Evolutionary conservation across 805 yeast species (phyloP).

Genomic region (Yarrowia sp.): DNA sequence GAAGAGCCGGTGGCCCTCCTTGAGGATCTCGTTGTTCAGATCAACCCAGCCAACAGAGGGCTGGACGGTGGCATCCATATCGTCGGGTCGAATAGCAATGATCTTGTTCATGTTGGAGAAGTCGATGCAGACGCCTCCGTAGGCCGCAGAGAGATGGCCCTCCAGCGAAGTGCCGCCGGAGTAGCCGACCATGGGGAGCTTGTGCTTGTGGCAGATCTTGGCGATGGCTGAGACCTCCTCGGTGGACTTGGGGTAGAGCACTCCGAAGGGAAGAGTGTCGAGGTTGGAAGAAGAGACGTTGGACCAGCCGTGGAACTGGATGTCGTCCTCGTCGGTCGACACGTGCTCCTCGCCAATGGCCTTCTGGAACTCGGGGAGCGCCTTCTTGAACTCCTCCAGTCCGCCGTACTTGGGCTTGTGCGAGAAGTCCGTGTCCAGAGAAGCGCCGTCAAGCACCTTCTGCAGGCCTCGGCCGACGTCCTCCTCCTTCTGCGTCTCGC

Average conservation of each 20-base stretch:
- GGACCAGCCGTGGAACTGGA: conserved; percentile 36
- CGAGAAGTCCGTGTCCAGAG: conserved; percentile 19
- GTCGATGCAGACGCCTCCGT: conserved; percentile 62
- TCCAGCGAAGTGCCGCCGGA: conserved; percentile 80
- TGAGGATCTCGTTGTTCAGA: conserved; percentile 51
- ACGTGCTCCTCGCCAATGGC: conserved; percentile 53
- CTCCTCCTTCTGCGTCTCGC: neutral
- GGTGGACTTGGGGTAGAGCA: conserved; percentile 63
- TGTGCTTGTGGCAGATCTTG: conserved; percentile 58
- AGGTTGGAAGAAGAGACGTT: conserved; percentile 36
- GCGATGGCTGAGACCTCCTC: conserved; percentile 64
- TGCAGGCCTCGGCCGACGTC: conserved; percentile 19
- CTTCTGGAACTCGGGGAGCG: conserved; percentile 48
- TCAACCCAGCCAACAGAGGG: conserved; percentile 82
- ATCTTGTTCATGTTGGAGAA: conserved; percentile 59
- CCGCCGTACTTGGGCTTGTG: conserved; percentile 31
- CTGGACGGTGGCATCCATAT: conserved; percentile 70
- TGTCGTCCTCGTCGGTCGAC: conserved; percentile 39
- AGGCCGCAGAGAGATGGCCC: conserved; percentile 74
- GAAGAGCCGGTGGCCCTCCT: conserved; percentile 47
- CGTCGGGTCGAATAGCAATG: conserved; percentile 55
- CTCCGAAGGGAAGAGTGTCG: conserved; percentile 48
- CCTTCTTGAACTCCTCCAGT: conserved; percentile 44
- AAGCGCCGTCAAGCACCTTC: conserved; percentile 5
- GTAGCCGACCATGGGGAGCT: conserved; percentile 71